Evolutionary conservation across 2,329 filamentous ascomycete genomes (phyloP).

Genomic region (Sclerotinia glacialis): DNA sequence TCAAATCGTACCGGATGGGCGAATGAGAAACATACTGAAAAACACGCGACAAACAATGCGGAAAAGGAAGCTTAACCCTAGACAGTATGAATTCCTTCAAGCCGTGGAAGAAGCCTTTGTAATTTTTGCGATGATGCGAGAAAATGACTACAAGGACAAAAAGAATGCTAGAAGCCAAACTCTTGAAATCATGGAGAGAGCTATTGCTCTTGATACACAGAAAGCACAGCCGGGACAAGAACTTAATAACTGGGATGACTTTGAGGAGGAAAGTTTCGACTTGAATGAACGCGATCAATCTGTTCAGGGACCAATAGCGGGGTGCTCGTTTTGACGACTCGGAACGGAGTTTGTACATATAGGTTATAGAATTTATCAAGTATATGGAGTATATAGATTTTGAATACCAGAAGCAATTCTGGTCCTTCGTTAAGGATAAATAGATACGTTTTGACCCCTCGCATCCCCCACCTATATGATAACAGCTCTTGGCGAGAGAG

Average conservation of each 20-base stretch:
- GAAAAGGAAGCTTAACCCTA: background rate
- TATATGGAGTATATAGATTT: conserved; percentile 6
- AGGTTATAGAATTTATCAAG: background rate
- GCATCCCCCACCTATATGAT: background rate
- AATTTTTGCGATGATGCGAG: conserved; percentile 24
- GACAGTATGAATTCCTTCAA: conserved; percentile 19
- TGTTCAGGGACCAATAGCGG: background rate
- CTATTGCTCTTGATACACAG: conserved; percentile 29
- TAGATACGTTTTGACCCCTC: background rate
- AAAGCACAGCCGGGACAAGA: background rate
- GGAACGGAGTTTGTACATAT: background rate
- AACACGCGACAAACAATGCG: conserved; percentile 1
- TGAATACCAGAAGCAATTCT: background rate
- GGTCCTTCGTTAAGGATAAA: background rate
- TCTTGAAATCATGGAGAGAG: conserved; percentile 34
- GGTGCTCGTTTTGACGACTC: background rate
- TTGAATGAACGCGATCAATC: background rate
- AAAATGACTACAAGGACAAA: conserved; percentile 16
- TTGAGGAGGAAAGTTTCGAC: background rate
- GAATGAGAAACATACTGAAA: conserved; percentile 29
- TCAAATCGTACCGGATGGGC: conserved; percentile 30
- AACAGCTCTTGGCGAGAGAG: background rate
- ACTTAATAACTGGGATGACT: background rate
- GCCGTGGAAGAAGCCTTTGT: conserved; percentile 25
- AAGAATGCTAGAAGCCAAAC: conserved; percentile 27